Base-by-base conservation (phyloP, 305 asterid genomes). In the Fraxinus latifolia region DNA sequence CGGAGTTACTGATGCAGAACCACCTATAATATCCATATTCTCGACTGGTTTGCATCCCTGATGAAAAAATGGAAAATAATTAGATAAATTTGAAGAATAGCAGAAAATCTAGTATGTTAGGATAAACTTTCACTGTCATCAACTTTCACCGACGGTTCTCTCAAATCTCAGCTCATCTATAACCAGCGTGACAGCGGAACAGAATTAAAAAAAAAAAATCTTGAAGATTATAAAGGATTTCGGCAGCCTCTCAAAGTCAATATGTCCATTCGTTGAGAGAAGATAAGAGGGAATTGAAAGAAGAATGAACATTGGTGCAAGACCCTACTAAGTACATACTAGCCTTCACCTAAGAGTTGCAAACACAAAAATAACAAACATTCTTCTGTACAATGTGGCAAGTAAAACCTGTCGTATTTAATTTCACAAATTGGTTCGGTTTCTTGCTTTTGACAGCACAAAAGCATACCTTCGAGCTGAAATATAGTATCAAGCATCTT, bases 21-120 rank as follows among this genome's bases (percentile, higher is more conserved):
- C 89, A 17, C 89, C 90, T 29, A 85, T 60, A 42, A 87, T 78
- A 79, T 93, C 93, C 89, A 87, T 84, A 84, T 84, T 75, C 67
- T 90, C 97, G 23, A 86, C 79, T 9, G 95, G 97, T 78, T 87
- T 93, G 83, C 90, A 88, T 34, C 97, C 97, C 97, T 93, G 36
- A 19, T 44, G 44, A 27, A 50, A 76, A 76, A 76, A 67, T 37
- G 11, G 17, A 84, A 36, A 21, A 82, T 70, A 65, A 42, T 79
- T 21, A 79, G 67, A 70, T 5, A 5, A 60, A 42, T 8, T 23
- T 71, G 55, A 53, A 78, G 62, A 78, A 77, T 14, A 47, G 33
- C 42, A 25, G 31, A 62, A 60, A 14, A 65, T 27, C 9, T 19
- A 50, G 55, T 19, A 25, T 67, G 17, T 32, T 8, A 27, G 74